Percentiles rank a stretch among this genome's conserved stretches.
Conservation (phyloP, 2,329 filamentous ascomycete genomes). For the Cucurbitaria berberidis region DNA sequence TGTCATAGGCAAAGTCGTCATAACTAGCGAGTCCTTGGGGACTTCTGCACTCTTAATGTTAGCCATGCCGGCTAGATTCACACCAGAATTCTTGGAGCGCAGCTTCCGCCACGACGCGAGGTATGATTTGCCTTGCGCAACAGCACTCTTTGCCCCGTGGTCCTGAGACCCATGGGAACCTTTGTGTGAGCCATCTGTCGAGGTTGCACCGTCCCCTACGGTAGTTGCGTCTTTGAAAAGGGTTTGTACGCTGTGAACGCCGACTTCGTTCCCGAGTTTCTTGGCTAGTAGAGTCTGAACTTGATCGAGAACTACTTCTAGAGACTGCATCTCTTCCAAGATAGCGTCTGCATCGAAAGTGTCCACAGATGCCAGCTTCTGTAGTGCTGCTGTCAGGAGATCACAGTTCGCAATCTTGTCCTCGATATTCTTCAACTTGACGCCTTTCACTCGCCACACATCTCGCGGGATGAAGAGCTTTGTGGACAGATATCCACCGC, state of each 20-base stretch:
- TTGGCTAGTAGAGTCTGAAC: conserved; percentile 77
- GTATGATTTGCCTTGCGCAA: conserved; percentile 67
- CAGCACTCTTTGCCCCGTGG: conserved; percentile 41
- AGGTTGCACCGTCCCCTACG: conserved; percentile 36
- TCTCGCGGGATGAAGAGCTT: conserved; percentile 92
- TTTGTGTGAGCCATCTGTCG: conserved; percentile 32
- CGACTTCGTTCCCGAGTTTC: conserved; percentile 92
- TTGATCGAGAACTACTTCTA: conserved; percentile 86
- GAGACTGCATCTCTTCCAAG: conserved; percentile 88
- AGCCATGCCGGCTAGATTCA: conserved; percentile 57
- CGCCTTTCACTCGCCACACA: conserved; percentile 91
- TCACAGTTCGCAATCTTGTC: conserved; percentile 95
- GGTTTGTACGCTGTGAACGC: conserved; percentile 73
- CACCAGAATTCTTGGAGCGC: conserved; percentile 82
- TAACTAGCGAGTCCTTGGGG: conserved; percentile 65
- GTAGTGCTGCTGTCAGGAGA: conserved; percentile 83
- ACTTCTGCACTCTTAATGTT: conserved; percentile 34
- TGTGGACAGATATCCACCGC: conserved; percentile 89
- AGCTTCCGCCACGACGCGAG: conserved; percentile 89
- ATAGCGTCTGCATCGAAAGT: conserved; percentile 90
- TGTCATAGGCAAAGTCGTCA: conserved; percentile 64
- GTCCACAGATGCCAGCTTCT: conserved; percentile 83
- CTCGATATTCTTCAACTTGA: conserved; percentile 88
- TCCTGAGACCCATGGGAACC: conserved; percentile 40
- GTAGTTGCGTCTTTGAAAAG: conserved; percentile 74